Percentiles rank a stretch among this genome's conserved stretches.
phyloP scores from a whole-genome alignment of 257 asterid genomes.

The Galeopsis tetrahit region DNA sequence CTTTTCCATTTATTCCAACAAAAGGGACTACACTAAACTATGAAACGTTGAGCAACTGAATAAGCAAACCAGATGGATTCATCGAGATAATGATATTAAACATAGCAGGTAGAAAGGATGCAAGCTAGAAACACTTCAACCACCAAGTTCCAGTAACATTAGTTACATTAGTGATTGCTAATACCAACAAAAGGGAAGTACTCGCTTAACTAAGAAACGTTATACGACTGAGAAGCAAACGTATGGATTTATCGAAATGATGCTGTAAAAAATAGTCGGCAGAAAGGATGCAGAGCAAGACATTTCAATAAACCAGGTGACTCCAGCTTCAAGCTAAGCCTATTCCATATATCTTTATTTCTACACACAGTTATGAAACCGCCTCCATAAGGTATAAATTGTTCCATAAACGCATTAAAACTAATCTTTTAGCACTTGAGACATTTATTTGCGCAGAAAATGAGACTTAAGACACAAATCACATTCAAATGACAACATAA shows the following conservation, averaged over 20 bases:
- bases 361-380: neutral
- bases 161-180: neutral
- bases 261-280: neutral
- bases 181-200: neutral
- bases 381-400: neutral
- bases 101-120: neutral
- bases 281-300: neutral
- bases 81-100: neutral
- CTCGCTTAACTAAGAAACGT: neutral
- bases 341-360: neutral
- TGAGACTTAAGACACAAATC: neutral
- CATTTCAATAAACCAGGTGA: neutral
- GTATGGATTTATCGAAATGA: neutral
- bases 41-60: neutral
- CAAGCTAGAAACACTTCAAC: neutral
- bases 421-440: neutral
- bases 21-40: constrained; percentile 2
- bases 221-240: neutral
- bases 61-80: neutral
- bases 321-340: constrained; percentile 5
- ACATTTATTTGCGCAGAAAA: neutral
- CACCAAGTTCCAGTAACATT: neutral
- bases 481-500: constrained; percentile 12
- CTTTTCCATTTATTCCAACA: neutral
- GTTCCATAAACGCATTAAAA: neutral